These are phyloP conservation scores for Rhododendron simsii DNA, from an alignment of 148 eudicot genomes.

Conservation along the genomic window DNA sequence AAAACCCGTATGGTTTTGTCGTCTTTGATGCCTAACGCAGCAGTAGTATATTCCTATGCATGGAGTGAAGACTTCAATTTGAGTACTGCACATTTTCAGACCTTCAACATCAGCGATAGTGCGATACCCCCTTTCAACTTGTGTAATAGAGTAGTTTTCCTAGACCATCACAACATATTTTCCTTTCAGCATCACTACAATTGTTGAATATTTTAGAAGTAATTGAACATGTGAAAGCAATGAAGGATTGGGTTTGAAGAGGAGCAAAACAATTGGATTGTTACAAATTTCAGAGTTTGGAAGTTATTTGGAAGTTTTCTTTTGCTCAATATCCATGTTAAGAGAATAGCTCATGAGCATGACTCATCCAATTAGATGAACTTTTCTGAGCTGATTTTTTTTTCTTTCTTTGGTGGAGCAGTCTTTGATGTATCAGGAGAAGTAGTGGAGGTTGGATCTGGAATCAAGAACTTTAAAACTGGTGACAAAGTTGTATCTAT, in stretches of 20 bases:
- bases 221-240: neutral
- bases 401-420: constrained; percentile 11
- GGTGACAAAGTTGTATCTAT: constrained; percentile 74
- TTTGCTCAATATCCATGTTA: neutral
- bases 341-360: neutral
- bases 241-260: neutral
- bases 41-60: neutral
- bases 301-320: neutral
- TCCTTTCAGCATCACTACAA: neutral
- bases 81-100: neutral
- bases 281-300: neutral
- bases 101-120: neutral
- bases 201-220: neutral
- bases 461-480: constrained; percentile 50
- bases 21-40: neutral
- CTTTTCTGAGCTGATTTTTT: constrained; percentile 1
- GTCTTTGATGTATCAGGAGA: constrained; percentile 82
- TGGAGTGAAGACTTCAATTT: neutral
- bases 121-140: neutral
- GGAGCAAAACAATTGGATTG: neutral
- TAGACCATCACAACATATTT: neutral
- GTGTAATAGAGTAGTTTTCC: neutral
- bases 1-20: neutral
- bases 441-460: constrained; percentile 63
- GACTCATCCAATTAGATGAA: neutral